phyloP scores from a whole-genome alignment of 2,329 filamentous ascomycete genomes.

The Fusarium nygamai region DNA sequence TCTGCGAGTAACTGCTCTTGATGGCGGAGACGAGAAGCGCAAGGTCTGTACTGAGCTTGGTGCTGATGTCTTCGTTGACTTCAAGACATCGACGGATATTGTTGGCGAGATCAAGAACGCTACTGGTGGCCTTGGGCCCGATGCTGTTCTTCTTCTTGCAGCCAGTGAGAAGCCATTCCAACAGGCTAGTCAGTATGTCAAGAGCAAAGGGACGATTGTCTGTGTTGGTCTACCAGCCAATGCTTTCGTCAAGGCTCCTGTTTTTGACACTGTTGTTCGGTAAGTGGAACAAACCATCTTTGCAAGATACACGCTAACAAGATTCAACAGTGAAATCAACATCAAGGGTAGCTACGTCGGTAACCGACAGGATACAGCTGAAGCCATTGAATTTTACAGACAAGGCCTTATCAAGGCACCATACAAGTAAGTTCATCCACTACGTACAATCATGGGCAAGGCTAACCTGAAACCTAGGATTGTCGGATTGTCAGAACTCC shows the following conservation, averaged over 20 bases:
- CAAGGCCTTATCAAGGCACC: constrained; percentile 84
- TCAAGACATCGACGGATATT: constrained; percentile 75
- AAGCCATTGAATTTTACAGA: constrained; percentile 87
- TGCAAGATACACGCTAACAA: not conserved
- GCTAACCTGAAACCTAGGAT: constrained; percentile 50
- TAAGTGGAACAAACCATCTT: not conserved
- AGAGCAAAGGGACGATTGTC: constrained; percentile 80
- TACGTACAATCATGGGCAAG: accelerated
- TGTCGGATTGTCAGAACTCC: constrained; percentile 79
- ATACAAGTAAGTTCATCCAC: constrained; percentile 63
- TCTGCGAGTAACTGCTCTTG: constrained; percentile 78
- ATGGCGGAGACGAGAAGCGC: constrained; percentile 83
- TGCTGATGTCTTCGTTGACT: constrained; percentile 79
- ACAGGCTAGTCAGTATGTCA: constrained; percentile 85
- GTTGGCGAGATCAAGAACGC: constrained; percentile 79
- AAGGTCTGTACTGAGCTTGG: constrained; percentile 75
- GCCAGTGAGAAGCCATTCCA: constrained; percentile 91
- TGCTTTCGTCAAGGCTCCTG: constrained; percentile 81
- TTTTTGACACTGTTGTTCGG: constrained; percentile 82
- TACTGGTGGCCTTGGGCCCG: constrained; percentile 79
- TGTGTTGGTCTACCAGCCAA: constrained; percentile 88
- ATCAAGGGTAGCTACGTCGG: constrained; percentile 93
- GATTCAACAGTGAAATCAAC: constrained; percentile 72
- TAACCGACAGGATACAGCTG: constrained; percentile 83
- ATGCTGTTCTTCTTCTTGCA: constrained; percentile 85